Base-by-base conservation (phyloP, 768 basidiomycete genomes). In the Candolleomyces eurysporus region DNA sequence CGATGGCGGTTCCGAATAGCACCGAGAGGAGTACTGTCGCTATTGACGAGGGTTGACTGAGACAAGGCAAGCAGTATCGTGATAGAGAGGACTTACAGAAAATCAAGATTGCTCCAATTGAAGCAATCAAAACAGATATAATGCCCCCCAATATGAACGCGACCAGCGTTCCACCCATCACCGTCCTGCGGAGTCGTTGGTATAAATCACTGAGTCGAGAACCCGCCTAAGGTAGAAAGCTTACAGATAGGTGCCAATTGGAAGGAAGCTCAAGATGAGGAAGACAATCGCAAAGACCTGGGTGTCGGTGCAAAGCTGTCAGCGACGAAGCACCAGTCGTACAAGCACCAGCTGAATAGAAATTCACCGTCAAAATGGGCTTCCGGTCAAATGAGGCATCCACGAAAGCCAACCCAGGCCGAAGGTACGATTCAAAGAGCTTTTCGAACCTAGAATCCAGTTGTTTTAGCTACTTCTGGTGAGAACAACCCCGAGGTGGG, bases 171-270 rank as follows among this genome's bases (percentile, higher is more conserved):
- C 39, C 40, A 11, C 36, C 17, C n/a, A 19, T 42, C 14, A 43
- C n/a, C 14, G 21, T 26, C 31, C 54, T 56, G 36, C 19, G 19
- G 36, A 42, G 19, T 21, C 5, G 49, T 51, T 51, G 26, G 30
- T 51, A 8, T 8, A 45, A 31, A 8, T 52, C 51, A 52, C n/a
- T n/a, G 6, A 11, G 26, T 52, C 51, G 26, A 52, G 16, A 26
- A 17, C n/a, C 21, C 31, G 9, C 14, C 10, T 21, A 22, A 6
- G 6, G 30, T 54, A 22, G 57, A 14, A n/a, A 26, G 42, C 54
- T 61, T 17, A 61, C 61, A 48, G 22, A 42, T 40, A 61, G 30
- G 48, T 61, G 26, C 48, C 16, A n/a, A 55, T 9, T 30, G 60
- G 59, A 43, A 60, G 13, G 26, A 49, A 45, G 48, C 57, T 32